Percentiles rank a stretch among this genome's conserved stretches.
phyloP scores from a whole-genome alignment of 2,329 filamentous ascomycete species.

The Dryadomyces sulphureus region DNA sequence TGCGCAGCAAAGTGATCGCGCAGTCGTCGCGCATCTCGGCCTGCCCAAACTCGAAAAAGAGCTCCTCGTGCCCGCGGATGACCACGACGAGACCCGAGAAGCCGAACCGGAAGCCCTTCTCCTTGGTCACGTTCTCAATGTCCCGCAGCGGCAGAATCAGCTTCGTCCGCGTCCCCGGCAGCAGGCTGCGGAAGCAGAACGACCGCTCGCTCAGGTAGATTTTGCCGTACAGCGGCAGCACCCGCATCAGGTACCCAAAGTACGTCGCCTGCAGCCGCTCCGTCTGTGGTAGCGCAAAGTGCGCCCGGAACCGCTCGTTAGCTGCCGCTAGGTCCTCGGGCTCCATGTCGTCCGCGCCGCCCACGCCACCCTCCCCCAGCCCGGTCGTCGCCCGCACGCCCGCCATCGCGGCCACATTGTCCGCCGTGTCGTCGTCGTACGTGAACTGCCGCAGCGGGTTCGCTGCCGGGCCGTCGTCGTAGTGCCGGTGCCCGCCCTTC shows the following conservation, averaged over 20 bases:
- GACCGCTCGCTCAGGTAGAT: slow-evolving; percentile 81
- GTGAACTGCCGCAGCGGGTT: slow-evolving; percentile 21
- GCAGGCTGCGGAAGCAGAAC: slow-evolving; percentile 84
- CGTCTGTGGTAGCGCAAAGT: slow-evolving; percentile 75
- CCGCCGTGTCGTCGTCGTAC: slow-evolving; percentile 34
- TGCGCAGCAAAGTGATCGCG: slow-evolving; percentile 62
- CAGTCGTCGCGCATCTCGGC: slow-evolving; percentile 77
- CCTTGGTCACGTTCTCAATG: slow-evolving; percentile 85
- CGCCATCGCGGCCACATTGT: slow-evolving; percentile 33
- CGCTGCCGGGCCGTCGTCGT: slow-evolving; percentile 43
- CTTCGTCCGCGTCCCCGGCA: slow-evolving; percentile 83
- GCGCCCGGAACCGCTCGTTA: slow-evolving; percentile 70
- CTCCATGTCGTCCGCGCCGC: background rate
- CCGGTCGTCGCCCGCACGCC: too few species aligned
- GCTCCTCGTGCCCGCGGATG: slow-evolving; percentile 83
- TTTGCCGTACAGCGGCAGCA: slow-evolving; percentile 87
- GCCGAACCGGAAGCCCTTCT: slow-evolving; percentile 85
- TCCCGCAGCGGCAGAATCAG: slow-evolving; percentile 82
- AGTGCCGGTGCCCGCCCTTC: slow-evolving; percentile 81
- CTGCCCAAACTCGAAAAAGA: slow-evolving; percentile 87
- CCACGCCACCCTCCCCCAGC: slow-evolving; percentile 31
- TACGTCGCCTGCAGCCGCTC: slow-evolving; percentile 82
- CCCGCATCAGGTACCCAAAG: slow-evolving; percentile 81
- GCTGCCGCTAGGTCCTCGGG: slow-evolving; percentile 18
- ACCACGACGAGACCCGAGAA: slow-evolving; percentile 87